phyloP scores from a whole-genome alignment of 257 asterid species.

The Nicotiana knightiana region DNA sequence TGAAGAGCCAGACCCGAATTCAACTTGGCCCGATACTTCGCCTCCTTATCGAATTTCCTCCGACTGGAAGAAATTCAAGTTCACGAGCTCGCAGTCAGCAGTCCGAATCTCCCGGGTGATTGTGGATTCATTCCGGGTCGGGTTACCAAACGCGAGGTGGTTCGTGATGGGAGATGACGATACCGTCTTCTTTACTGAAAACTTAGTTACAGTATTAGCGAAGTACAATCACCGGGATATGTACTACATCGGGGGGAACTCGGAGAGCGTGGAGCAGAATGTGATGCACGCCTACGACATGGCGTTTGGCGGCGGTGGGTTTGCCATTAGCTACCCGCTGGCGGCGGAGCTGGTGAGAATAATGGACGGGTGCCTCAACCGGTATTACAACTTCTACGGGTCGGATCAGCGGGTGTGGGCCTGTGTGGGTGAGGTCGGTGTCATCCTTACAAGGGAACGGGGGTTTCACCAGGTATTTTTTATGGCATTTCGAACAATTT shows the following conservation, averaged over 20 bases:
- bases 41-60: conserved; percentile 60
- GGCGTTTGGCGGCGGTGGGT: conserved; percentile 98
- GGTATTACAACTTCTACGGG: conserved; percentile 80
- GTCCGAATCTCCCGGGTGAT: conserved; percentile 72
- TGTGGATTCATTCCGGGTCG: conserved; percentile 56
- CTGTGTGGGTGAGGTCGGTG: conserved; percentile 75
- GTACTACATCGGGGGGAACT: conserved; percentile 76
- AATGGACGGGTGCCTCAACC: conserved; percentile 70
- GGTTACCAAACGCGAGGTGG: conserved; percentile 70
- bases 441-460: conserved; percentile 48
- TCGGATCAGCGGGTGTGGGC: conserved; percentile 93
- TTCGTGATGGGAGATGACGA: conserved; percentile 98
- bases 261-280: conserved; percentile 89
- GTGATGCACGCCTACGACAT: conserved; percentile 70
- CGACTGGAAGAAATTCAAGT: conserved; percentile 53
- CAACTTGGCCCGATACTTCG: conserved; percentile 21
- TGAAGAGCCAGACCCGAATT: conserved; percentile 22
- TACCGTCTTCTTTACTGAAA: conserved; percentile 75
- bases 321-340: conserved; percentile 68
- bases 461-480: conserved; percentile 90
- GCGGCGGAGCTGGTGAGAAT: conserved; percentile 46
- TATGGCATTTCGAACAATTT: too few species aligned
- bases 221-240: conserved; percentile 69
- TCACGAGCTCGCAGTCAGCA: conserved; percentile 50
- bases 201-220: conserved; percentile 55